Evolutionary conservation across 2,329 filamentous ascomycete species (phyloP).

Genomic region (Fusarium sp.): DNA sequence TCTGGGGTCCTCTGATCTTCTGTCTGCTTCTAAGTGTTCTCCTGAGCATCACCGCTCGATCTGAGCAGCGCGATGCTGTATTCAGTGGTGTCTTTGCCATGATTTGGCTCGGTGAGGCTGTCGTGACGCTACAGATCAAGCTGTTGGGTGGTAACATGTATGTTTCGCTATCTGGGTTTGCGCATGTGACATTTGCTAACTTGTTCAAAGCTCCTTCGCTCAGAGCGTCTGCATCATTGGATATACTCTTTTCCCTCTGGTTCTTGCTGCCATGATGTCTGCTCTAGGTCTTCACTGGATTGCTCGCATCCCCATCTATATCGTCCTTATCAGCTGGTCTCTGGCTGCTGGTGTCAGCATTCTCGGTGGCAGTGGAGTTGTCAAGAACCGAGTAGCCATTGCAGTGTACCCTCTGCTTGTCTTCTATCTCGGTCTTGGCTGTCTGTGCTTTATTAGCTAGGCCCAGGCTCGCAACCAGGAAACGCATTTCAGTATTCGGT

Average conservation of each 20-base stretch:
- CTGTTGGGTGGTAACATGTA: slow-evolving; percentile 96
- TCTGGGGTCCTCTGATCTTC: slow-evolving; percentile 97
- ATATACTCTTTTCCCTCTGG: slow-evolving; percentile 96
- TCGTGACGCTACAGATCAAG: slow-evolving; percentile 98
- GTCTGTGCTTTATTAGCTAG: slow-evolving; percentile 96
- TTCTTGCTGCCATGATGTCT: slow-evolving; percentile 90
- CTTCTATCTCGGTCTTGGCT: slow-evolving; percentile 93
- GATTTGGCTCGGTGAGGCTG: slow-evolving; percentile 95
- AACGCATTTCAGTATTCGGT: not conserved
- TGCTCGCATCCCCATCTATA: slow-evolving; percentile 88
- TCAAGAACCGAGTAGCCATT: slow-evolving; percentile 92
- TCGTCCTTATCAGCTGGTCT: slow-evolving; percentile 90
- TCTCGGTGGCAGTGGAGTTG: slow-evolving; percentile 91
- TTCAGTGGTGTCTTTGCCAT: slow-evolving; percentile 97
- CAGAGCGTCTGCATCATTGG: slow-evolving; percentile 98
- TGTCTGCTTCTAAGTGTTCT: slow-evolving; percentile 89
- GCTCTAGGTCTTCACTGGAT: slow-evolving; percentile 84
- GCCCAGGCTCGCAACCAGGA: not conserved
- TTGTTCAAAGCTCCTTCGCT: slow-evolving; percentile 82
- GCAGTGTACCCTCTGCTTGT: slow-evolving; percentile 95
- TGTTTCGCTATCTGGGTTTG: slow-evolving; percentile 53
- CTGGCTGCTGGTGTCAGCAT: slow-evolving; percentile 96
- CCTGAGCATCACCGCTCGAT: slow-evolving; percentile 82
- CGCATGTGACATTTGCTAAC: slow-evolving; percentile 35
- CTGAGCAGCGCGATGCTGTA: slow-evolving; percentile 85